A percentile compares a stretch with the other conserved stretches of the same genome.
Conservation (phyloP, 129 eudicot genomes). For the Tagetes erecta region DNA sequence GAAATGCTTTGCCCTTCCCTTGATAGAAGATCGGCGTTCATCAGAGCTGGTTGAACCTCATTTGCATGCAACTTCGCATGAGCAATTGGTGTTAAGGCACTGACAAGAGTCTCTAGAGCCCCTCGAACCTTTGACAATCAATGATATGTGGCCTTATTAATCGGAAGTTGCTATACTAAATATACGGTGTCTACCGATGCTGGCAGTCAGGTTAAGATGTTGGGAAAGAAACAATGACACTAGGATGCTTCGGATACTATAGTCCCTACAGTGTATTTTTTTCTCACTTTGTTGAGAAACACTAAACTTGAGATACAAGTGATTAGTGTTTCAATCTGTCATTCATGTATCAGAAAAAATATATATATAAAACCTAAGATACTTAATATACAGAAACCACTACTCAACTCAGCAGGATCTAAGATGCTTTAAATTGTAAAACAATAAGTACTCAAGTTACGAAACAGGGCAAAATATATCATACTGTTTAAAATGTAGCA, state of each 20-base stretch:
- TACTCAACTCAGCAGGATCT: not conserved
- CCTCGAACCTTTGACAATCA: slow-evolving; percentile 74
- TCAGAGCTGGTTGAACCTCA: slow-evolving; percentile 82
- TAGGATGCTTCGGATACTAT: not conserved
- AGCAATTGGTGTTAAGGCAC: slow-evolving; percentile 86
- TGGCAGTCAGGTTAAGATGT: not conserved
- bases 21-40: slow-evolving; percentile 90
- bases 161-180: slow-evolving; percentile 13
- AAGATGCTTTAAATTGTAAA: not conserved
- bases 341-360: not conserved
- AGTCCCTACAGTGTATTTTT: not conserved
- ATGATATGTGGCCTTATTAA: slow-evolving; percentile 27
- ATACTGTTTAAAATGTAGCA: slow-evolving; percentile 17
- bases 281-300: slow-evolving; percentile 12
- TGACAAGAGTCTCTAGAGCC: slow-evolving; percentile 85
- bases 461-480: slow-evolving; percentile 1
- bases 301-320: slow-evolving; percentile 11
- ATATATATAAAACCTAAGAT: not conserved
- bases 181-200: not conserved
- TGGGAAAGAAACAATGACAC: slow-evolving; percentile 1
- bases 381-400: slow-evolving; percentile 16
- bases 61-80: slow-evolving; percentile 60
- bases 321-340: slow-evolving; percentile 8
- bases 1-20: slow-evolving; percentile 88
- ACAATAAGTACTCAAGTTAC: not conserved